These are phyloP conservation scores for Buxus sempervirens DNA, from an alignment of 164 flowering plant species.

Conservation along the genomic window DNA sequence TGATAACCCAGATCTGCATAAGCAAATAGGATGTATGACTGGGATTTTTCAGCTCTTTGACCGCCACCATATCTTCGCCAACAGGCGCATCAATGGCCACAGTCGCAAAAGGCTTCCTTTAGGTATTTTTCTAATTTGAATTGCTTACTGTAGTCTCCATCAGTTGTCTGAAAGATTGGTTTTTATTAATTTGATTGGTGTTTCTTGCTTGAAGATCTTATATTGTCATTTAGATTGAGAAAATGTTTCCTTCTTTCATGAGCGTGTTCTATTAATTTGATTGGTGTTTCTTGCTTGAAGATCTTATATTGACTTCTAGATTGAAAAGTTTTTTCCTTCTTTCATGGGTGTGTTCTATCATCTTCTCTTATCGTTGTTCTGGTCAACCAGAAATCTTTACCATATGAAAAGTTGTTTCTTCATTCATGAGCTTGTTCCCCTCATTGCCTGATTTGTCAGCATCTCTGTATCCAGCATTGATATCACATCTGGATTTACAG, in stretches of 20 bases:
- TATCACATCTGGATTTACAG: too few species aligned
- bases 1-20: slow-evolving; percentile 42
- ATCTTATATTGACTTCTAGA: too few species aligned
- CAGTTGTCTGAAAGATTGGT: neutral
- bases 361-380: neutral
- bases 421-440: neutral
- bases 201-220: too few species aligned
- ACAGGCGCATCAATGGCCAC: slow-evolving; percentile 34
- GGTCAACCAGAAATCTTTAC: neutral
- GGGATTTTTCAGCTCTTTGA: slow-evolving; percentile 53
- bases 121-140: slow-evolving; percentile 18
- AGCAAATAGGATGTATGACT: slow-evolving; percentile 54
- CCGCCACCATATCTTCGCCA: slow-evolving; percentile 51
- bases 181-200: too few species aligned
- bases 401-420: neutral
- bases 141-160: neutral
- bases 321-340: too few species aligned
- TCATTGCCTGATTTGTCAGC: neutral
- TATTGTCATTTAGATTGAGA: too few species aligned
- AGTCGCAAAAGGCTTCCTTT: slow-evolving; percentile 25
- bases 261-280: too few species aligned
- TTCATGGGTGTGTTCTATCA: neutral
- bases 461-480: neutral
- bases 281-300: too few species aligned
- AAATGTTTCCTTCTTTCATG: too few species aligned